Evolutionary conservation across 352 stramenopile species (phyloP), one percentile per base, ranked within the genome.

Genomic region (Phytopythium delawarense): DNA sequence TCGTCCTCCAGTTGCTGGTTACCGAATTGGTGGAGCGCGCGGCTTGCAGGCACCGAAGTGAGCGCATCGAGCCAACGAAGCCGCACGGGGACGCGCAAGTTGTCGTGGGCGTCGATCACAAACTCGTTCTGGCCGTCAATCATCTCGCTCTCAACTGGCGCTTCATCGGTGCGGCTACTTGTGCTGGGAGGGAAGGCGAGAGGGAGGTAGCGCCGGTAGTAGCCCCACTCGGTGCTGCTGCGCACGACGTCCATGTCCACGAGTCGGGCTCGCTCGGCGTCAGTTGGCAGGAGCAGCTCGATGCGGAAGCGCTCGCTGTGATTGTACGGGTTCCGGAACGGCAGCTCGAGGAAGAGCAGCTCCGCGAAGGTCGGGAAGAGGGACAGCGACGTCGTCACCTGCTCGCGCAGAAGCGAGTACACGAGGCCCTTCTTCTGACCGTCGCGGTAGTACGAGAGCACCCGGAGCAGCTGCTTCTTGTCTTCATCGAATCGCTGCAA

Each of bases 401-500:
- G 92, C 37, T 96, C 79, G 15, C 87, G 81, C 28, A 98, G 72
- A 28, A 98, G 72, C n/a, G 77, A 78, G 54, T 96, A 90, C 56
- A 98, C 86, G 44, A 98, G 79, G n/a, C 85, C 81, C 56, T 97
- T 96, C 69, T 98, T 98, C 61, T 97, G 87, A 8, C 92, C 91
- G 59, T 98, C 93, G 56, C 94, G 87, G 71, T 98, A 98, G 71
- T 96, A 94, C 20, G 89, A 81, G 15, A 98, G 75, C 37, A 98
- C 76, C 35, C 90, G 86, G 46, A 98, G 66, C 35, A 95, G 71
- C 56, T 98, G 88, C 6, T 78, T 81, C 71, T 96, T 94, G 57
- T 92, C 76, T 20, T 91, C 73, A 0, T 74, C 69, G 50, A 92
- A 94, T 2, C 70, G 65, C 11, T 63, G 64, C 44, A 87, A 59